phyloP scores from a whole-genome alignment of 345 rosid species.

The Bruguiera sexangula region DNA sequence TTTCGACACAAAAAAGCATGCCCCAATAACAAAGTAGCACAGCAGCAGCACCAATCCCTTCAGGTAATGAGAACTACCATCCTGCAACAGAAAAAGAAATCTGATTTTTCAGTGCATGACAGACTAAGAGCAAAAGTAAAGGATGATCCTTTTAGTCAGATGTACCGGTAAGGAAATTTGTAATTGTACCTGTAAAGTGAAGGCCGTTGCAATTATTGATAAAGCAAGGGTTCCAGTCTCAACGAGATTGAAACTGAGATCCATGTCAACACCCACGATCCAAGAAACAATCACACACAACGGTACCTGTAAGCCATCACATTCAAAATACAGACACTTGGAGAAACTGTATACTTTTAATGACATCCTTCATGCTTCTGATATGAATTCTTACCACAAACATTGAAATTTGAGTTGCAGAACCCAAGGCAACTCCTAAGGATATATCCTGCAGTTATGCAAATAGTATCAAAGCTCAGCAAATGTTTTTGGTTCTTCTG shows the following conservation, averaged over 20 bases:
- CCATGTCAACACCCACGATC: constrained; percentile 75
- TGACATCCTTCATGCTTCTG: too few relatives aligned
- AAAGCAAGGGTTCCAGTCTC: constrained; percentile 83
- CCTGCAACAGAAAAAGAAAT: constrained; percentile 37
- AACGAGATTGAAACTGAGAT: constrained; percentile 70
- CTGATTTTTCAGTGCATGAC: background rate
- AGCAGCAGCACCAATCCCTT: constrained; percentile 69
- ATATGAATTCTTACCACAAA: constrained; percentile 56
- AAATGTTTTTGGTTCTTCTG: too few relatives aligned
- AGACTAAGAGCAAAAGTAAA: background rate
- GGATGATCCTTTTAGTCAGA: background rate
- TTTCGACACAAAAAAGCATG: constrained; percentile 65
- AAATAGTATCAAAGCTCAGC: too few relatives aligned
- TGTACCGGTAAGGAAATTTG: background rate
- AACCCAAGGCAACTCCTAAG: constrained; percentile 82
- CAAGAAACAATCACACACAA: constrained; percentile 62
- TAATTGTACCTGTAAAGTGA: constrained; percentile 66
- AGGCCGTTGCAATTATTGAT: constrained; percentile 58
- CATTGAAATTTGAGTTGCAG: constrained; percentile 79
- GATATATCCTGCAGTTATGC: constrained; percentile 62
- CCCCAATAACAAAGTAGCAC: constrained; percentile 68
- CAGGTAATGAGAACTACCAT: constrained; percentile 90
- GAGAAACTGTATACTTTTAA: too few relatives aligned
- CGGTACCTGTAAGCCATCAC: constrained; percentile 52
- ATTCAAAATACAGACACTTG: background rate